Base-by-base conservation (phyloP, 345 rosid genomes). In the Eucalyptus erythrocorys region DNA sequence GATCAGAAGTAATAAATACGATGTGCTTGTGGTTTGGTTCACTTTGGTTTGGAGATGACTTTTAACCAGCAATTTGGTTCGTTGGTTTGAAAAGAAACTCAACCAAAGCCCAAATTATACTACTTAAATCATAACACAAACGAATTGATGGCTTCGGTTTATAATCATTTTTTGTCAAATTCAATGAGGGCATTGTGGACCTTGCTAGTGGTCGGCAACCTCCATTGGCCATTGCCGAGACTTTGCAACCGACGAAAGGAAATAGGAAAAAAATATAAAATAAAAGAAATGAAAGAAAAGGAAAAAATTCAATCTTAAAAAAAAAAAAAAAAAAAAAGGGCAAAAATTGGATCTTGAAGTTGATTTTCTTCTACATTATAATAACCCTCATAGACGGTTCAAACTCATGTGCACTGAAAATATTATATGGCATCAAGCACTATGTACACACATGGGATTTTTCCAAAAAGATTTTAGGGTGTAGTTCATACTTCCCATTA, bases 171-270 rank as follows among this genome's bases (percentile, higher is more conserved):
- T 27, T 59, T 32, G 8, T 27, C 8, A 59, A 13, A 27, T 59
- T 59, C n/a, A 30, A 30, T 30, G 32, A 59, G 32, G 68, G 68
- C 32, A 59, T 59, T 27, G 32, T 12, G 15, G 8, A 13, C 68
- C 32, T 59, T 27, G 32, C 68, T 13, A 26, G n/a, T 57, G n/a
- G 66, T 57, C 15, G 0, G 27, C 30, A 27, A 59, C 68, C 32
- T 27, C 32, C 68, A 27, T 6, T 12, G 8, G 16, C 68, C 15
- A 59, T 59, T 59, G 68, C 68, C 2, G 3, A 59, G 32, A 27
- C 30, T 27, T 11, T 13, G 16, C 68, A 12, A 59, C 4, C 1
- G 2, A 1, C 0, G 2, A 4, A 59, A 16, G 32, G 68, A 59
- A 59, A 59, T 59, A 59, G 8, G 68, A 9, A 55, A 55, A 55